These are phyloP conservation scores for Blastobotrys indianensis DNA, from an alignment of 1,139 yeast species.

Conservation along the genomic window DNA sequence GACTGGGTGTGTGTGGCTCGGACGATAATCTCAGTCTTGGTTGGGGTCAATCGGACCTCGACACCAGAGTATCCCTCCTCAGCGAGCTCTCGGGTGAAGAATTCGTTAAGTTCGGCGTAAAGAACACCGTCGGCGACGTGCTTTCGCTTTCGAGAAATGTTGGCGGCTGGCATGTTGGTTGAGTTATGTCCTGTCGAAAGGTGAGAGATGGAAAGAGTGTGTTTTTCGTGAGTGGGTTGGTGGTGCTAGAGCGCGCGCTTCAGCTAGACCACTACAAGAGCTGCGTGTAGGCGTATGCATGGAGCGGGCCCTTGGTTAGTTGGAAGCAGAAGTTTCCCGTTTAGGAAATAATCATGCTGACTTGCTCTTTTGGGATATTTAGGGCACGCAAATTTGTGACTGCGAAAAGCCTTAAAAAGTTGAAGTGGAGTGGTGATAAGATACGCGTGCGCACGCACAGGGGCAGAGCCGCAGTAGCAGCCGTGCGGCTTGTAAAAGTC, in stretches of 20 bases:
- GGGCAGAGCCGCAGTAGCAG: too few species aligned
- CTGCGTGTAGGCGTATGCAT: not conserved
- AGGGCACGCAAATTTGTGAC: too few species aligned
- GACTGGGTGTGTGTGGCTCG: constrained; percentile 99
- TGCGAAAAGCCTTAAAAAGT: too few species aligned
- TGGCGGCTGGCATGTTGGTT: constrained; percentile 13
- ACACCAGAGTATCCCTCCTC: constrained; percentile 99
- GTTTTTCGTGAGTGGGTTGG: not conserved
- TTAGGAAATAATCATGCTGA: not conserved
- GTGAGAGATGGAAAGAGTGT: not conserved
- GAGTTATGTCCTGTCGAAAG: constrained; percentile 6
- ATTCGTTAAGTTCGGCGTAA: constrained; percentile 99
- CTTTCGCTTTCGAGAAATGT: constrained; percentile 41
- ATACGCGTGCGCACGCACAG: too few species aligned
- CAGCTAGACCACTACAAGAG: not conserved
- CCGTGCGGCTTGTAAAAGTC: too few species aligned
- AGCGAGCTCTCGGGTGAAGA: constrained; percentile 99
- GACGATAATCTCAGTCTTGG: constrained; percentile 96
- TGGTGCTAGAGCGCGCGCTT: not conserved
- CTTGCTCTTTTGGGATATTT: too few species aligned
- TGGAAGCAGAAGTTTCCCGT: not conserved
- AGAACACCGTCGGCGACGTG: constrained; percentile 99
- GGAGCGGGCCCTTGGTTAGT: not conserved
- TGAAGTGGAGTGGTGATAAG: too few species aligned
- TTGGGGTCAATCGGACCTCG: constrained; percentile 98